A percentile compares a stretch with the other conserved stretches of the same genome.
Conservation (phyloP, 768 basidiomycete species). For the Lactarius sanguifluus region DNA sequence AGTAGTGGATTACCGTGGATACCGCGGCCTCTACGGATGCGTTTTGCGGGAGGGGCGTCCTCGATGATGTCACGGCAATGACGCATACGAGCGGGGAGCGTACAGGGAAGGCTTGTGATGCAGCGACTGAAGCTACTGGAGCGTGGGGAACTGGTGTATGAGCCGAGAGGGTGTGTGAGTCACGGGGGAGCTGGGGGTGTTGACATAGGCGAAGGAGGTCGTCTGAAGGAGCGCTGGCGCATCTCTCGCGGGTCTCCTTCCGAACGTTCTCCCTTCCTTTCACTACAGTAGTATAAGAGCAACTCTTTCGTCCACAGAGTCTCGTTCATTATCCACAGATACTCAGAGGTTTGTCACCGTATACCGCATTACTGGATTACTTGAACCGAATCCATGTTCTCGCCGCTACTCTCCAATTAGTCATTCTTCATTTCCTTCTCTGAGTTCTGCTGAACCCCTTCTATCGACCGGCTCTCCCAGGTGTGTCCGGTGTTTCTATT, state of each 20-base stretch:
- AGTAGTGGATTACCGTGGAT: too few relatives aligned
- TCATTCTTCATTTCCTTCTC: conserved; percentile 56
- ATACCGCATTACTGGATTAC: too few relatives aligned
- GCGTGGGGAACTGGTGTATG: background rate
- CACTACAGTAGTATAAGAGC: too few relatives aligned
- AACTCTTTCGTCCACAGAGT: background rate
- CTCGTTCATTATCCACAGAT: background rate
- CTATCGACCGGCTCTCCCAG: background rate
- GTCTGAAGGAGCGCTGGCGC: too few relatives aligned
- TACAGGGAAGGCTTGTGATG: conserved; percentile 36
- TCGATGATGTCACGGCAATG: conserved; percentile 48
- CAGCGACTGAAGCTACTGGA: background rate
- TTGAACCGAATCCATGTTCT: too few relatives aligned
- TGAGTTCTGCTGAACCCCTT: conserved; percentile 31
- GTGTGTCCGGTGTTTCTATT: conserved; percentile 24
- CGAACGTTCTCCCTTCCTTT: too few relatives aligned
- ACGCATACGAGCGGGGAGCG: conserved; percentile 42
- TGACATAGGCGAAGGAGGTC: too few relatives aligned
- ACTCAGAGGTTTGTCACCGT: too few relatives aligned
- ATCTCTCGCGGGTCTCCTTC: too few relatives aligned
- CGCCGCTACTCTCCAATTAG: conserved; percentile 39
- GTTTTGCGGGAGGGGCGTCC: conserved; percentile 52
- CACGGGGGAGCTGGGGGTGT: too few relatives aligned
- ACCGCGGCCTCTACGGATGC: conserved; percentile 41
- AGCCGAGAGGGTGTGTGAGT: too few relatives aligned